A percentile compares a stretch with the other conserved stretches of the same genome.
Conservation (phyloP, 2,329 filamentous ascomycete species). For the Monilinia fructicola region DNA sequence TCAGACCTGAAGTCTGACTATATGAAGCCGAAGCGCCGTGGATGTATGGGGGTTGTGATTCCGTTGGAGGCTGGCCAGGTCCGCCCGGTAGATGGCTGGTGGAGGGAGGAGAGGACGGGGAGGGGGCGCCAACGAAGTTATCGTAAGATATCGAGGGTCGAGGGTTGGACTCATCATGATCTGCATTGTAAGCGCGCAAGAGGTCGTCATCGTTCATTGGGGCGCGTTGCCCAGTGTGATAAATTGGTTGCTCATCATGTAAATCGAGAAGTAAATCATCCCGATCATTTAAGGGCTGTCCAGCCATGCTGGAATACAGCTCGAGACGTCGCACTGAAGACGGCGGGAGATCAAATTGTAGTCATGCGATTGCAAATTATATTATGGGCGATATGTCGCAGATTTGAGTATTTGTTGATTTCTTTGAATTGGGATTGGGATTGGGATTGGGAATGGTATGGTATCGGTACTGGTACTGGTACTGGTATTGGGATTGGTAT, state of each 20-base stretch:
- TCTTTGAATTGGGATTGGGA: too few relatives aligned
- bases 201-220: conserved; percentile 81
- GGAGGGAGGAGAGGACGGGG: conserved; percentile 50
- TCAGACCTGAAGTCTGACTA: conserved; percentile 76
- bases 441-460: too few relatives aligned
- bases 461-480: too few relatives aligned
- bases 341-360: conserved; percentile 28
- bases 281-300: conserved; percentile 49
- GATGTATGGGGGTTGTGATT: conserved; percentile 34
- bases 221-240: conserved; percentile 73
- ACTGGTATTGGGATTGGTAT: too few relatives aligned
- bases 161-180: conserved; percentile 60
- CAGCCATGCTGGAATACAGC: conserved; percentile 56
- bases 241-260: conserved; percentile 68
- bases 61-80: conserved; percentile 34
- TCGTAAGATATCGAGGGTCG: conserved; percentile 92
- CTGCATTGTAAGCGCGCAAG: conserved; percentile 64
- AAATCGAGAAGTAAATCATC: conserved; percentile 71
- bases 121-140: conserved; percentile 78
- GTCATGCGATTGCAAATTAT: conserved; percentile 28
- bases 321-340: conserved; percentile 34
- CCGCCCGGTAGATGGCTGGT: conserved; percentile 43
- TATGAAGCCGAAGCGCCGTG: conserved; percentile 31
- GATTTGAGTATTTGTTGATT: background rate
- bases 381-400: background rate